These are phyloP conservation scores for Cylindrodendrum hubeiense DNA, from an alignment of 2,329 filamentous ascomycete species.

Conservation along the genomic window DNA sequence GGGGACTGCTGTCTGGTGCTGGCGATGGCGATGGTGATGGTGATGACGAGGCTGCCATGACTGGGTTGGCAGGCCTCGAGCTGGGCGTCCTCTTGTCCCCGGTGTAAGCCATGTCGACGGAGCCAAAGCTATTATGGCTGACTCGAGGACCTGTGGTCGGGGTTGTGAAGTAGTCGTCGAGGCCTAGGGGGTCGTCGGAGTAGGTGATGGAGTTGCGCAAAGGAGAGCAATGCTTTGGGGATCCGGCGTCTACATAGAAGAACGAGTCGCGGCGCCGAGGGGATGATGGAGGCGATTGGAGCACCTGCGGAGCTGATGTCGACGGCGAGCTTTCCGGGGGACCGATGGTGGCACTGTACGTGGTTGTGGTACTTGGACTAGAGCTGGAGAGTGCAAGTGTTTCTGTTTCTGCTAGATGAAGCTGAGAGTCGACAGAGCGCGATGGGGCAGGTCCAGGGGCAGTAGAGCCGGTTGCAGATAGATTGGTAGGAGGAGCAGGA, in stretches of 20 bases:
- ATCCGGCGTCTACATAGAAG: slow-evolving; percentile 45
- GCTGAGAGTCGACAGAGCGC: slow-evolving; percentile 2
- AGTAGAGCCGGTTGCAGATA: slow-evolving; percentile 26
- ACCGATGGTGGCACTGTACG: slow-evolving; percentile 7
- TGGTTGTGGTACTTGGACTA: slow-evolving; percentile 4
- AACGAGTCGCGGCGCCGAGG: slow-evolving; percentile 39
- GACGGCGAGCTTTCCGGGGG: neutral
- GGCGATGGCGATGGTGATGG: slow-evolving; percentile 26
- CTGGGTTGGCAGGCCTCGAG: slow-evolving; percentile 9
- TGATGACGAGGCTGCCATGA: slow-evolving; percentile 11
- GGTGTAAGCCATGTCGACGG: slow-evolving; percentile 50
- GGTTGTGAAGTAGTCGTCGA: slow-evolving; percentile 29
- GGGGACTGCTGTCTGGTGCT: slow-evolving; percentile 34
- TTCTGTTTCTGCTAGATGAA: slow-evolving; percentile 9
- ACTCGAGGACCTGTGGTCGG: slow-evolving; percentile 22
- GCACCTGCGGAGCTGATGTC: slow-evolving; percentile 25
- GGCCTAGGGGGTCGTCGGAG: slow-evolving; percentile 31
- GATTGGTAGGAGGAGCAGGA: slow-evolving; percentile 12
- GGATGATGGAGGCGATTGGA: slow-evolving; percentile 34
- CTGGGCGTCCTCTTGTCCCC: slow-evolving; percentile 42
- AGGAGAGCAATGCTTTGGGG: slow-evolving; percentile 46
- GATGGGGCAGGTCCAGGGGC: slow-evolving; percentile 19
- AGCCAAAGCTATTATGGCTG: slow-evolving; percentile 35
- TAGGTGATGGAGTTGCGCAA: slow-evolving; percentile 47
- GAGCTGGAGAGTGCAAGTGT: slow-evolving; percentile 9